phyloP scores from a whole-genome alignment of 2,329 filamentous ascomycete genomes.

The Elsinoe ampelina region DNA sequence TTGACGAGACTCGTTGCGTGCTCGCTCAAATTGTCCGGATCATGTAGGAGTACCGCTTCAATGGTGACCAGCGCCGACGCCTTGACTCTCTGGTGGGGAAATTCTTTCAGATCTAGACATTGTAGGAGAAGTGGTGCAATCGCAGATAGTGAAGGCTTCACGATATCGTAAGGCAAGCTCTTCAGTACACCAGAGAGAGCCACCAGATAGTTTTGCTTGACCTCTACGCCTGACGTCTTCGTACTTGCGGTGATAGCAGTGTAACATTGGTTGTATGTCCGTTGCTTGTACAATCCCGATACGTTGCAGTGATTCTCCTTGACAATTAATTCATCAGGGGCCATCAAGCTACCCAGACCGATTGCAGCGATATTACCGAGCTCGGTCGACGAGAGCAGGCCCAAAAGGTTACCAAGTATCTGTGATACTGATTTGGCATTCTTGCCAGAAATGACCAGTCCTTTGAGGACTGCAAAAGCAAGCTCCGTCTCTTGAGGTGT shows the following conservation, averaged over 20 bases:
- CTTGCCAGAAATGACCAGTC: constrained; percentile 48
- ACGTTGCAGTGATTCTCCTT: constrained; percentile 53
- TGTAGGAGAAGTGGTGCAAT: constrained; percentile 54
- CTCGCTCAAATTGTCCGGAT: constrained; percentile 44
- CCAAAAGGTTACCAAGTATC: constrained; percentile 39
- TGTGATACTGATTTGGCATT: constrained; percentile 34
- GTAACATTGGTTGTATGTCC: constrained; percentile 50
- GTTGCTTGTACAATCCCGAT: constrained; percentile 54
- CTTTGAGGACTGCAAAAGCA: constrained; percentile 53
- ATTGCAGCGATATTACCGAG: constrained; percentile 43
- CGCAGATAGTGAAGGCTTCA: constrained; percentile 49
- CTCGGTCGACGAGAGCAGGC: constrained; percentile 39
- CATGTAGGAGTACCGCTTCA: constrained; percentile 48
- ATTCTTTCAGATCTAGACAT: constrained; percentile 43
- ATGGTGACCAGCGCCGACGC: constrained; percentile 52
- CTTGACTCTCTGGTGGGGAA: constrained; percentile 45
- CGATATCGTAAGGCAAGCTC: constrained; percentile 50
- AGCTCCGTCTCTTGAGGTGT: constrained; percentile 41
- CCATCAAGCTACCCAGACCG: constrained; percentile 50
- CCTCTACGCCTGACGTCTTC: constrained; percentile 32
- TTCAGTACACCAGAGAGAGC: constrained; percentile 54
- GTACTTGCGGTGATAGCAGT: constrained; percentile 48
- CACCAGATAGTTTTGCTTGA: constrained; percentile 54
- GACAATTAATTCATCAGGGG: constrained; percentile 52
- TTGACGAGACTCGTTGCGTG: constrained; percentile 50